Conservation (phyloP, 2,329 filamentous ascomycete species). For the Davidsoniella australis region DNA sequence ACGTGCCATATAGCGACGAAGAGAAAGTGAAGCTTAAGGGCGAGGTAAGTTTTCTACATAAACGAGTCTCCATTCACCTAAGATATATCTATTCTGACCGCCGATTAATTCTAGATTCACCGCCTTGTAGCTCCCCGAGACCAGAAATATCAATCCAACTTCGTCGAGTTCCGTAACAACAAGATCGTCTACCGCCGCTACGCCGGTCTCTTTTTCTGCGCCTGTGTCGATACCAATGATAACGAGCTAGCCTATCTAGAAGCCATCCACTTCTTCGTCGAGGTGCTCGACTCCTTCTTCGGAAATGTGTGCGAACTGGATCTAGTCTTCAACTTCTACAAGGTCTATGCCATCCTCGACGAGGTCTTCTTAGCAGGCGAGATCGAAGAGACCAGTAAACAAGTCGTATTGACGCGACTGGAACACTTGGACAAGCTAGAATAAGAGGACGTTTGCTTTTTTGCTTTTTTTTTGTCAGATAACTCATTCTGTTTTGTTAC, state of each 20-base stretch:
- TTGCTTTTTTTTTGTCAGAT: not conserved
- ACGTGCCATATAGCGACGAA: conserved; percentile 94
- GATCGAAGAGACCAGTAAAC: conserved; percentile 97
- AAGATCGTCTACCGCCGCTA: conserved; percentile 97
- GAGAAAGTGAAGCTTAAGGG: conserved; percentile 98
- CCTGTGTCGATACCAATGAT: conserved; percentile 96
- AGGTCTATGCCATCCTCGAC: conserved; percentile 94
- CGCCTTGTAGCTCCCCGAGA: conserved; percentile 93
- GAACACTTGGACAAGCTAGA: conserved; percentile 96
- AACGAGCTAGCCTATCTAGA: conserved; percentile 95
- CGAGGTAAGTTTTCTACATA: conserved; percentile 42
- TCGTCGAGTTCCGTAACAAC: conserved; percentile 87
- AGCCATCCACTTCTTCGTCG: conserved; percentile 98
- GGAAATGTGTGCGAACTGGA: conserved; percentile 98
- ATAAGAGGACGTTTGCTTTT: conserved; percentile 23
- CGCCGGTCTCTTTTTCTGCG: conserved; percentile 96
- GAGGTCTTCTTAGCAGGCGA: conserved; percentile 96
- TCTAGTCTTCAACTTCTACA: conserved; percentile 66
- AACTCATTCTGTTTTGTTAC: not conserved
- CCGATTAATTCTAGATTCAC: conserved; percentile 49
- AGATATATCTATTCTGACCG: not conserved
- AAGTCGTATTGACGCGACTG: conserved; percentile 82
- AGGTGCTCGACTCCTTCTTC: conserved; percentile 96
- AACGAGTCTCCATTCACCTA: not conserved
- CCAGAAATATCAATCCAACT: conserved; percentile 99